Base-by-base conservation (phyloP, 2,329 filamentous ascomycete species). In the Cadophora gregata region DNA sequence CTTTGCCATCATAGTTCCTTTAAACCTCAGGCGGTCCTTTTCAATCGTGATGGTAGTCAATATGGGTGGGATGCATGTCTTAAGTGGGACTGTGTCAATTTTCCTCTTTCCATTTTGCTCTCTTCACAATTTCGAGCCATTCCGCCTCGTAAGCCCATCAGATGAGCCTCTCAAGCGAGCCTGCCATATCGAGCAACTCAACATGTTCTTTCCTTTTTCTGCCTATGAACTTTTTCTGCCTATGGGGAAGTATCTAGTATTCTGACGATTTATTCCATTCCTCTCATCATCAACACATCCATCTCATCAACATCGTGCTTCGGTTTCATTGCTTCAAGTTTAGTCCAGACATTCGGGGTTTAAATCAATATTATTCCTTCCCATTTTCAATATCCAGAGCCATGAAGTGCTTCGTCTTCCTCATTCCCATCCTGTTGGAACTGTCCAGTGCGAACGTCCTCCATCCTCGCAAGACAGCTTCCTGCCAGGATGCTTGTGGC, bases 401-500 rank as follows among this genome's bases (percentile, higher is more conserved):
- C 29, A 62, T 62, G 59, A 62, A 62, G 59, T 62, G 29, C 27
- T 24, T 38, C 29, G 12, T 25, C 14, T 2, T 29, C 1, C 33
- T 51, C 5, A 27, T 51, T 16, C 45, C 27, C 4, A 19, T 62
- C 21, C 19, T 62, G 1, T 1, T 62, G 1, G 59, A n/a, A 62
- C 6, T 62, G 12, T 50, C 59, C 16, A 25, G 19, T 51, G 59
- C 59, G 25, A 48, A 36, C 4, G 2, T 25, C 9, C 31, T 62
- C n/a, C 5, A 9, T 24, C 31, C 59, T 38, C 59, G 47, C 45
- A 62, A 62, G 29, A 16, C 59, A 38, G 14, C 42, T 19, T 51
- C 59, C n/a, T 62, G 59, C 25, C n/a, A 24, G 27, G 59, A 62
- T 42, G 21, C 29, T 38, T 62, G 59, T 51, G 59, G 59, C 1